Conservation (phyloP, 2,329 filamentous ascomycete species). For the Paraphaeosphaeria sporulosa region DNA sequence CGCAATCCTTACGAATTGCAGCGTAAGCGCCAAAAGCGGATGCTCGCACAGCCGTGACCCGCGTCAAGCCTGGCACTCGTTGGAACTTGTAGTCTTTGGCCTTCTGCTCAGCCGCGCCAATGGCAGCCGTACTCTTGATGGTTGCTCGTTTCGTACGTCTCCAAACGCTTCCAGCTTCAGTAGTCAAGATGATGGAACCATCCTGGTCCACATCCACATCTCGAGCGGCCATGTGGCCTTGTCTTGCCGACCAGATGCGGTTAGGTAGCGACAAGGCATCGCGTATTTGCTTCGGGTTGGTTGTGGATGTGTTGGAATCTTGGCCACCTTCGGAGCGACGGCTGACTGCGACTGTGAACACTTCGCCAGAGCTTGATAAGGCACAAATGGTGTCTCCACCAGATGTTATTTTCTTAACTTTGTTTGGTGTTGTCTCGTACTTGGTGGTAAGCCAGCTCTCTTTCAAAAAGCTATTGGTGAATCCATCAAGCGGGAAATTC, state of each 20-base stretch:
- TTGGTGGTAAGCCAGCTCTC: slow-evolving; percentile 70
- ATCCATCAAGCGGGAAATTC: slow-evolving; percentile 78
- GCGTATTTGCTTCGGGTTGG: slow-evolving; percentile 89
- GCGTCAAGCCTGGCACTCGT: slow-evolving; percentile 85
- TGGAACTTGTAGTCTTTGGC: slow-evolving; percentile 95
- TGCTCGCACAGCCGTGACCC: slow-evolving; percentile 82
- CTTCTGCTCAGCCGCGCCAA: slow-evolving; percentile 63
- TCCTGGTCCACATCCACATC: slow-evolving; percentile 92
- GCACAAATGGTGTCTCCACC: slow-evolving; percentile 93
- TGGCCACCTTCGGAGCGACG: slow-evolving; percentile 68
- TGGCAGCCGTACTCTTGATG: slow-evolving; percentile 70
- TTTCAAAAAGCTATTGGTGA: slow-evolving; percentile 73
- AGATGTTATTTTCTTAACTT: slow-evolving; percentile 78
- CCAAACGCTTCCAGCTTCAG: slow-evolving; percentile 92
- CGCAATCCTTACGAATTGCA: slow-evolving; percentile 82
- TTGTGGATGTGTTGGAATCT: slow-evolving; percentile 74
- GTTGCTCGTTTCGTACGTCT: slow-evolving; percentile 82
- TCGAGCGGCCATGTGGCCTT: slow-evolving; percentile 80
- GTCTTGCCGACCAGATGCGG: slow-evolving; percentile 88
- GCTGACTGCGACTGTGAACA: slow-evolving; percentile 84
- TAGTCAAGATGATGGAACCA: slow-evolving; percentile 93
- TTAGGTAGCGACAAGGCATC: slow-evolving; percentile 80
- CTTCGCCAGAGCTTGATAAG: slow-evolving; percentile 81
- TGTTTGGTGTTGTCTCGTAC: slow-evolving; percentile 70
- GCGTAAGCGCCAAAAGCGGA: slow-evolving; percentile 91